Percentiles rank a stretch among this genome's conserved stretches.
Conservation (phyloP, 2,329 filamentous ascomycete species). For the Sphaceloma murrayae region DNA sequence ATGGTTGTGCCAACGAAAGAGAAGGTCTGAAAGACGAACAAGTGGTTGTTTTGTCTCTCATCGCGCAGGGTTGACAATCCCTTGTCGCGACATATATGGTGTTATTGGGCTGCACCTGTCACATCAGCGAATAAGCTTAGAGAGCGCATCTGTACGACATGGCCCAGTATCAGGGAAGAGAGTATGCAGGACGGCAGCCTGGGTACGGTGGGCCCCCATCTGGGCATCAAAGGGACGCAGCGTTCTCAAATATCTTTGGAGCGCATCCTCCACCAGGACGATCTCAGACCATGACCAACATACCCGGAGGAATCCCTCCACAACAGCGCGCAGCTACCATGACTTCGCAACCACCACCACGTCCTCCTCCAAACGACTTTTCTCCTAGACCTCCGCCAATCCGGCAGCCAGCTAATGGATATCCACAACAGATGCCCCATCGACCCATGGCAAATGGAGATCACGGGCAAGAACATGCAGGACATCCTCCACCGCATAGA, state of each 20-base stretch:
- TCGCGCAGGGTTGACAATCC: constrained; percentile 1
- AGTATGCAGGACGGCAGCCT: constrained; percentile 42
- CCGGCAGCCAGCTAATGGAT: constrained; percentile 37
- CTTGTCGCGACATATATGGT: constrained; percentile 12
- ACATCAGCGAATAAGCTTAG: neutral
- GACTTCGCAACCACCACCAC: constrained; percentile 29
- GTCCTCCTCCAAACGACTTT: constrained; percentile 32
- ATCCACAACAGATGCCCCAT: constrained; percentile 23
- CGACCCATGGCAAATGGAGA: constrained; percentile 32
- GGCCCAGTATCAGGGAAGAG: constrained; percentile 56
- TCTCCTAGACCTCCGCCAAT: constrained; percentile 59
- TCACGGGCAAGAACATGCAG: constrained; percentile 25
- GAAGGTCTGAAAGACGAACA: constrained; percentile 12
- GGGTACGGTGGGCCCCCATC: constrained; percentile 46
- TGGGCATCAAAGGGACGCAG: constrained; percentile 72
- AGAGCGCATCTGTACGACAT: constrained; percentile 30
- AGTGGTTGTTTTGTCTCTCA: constrained; percentile 3
- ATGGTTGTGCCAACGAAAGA: constrained; percentile 5
- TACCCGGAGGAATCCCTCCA: constrained; percentile 49
- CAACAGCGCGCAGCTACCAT: constrained; percentile 63
- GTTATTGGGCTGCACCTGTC: neutral
- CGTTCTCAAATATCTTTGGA: constrained; percentile 94
- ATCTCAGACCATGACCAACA: constrained; percentile 78
- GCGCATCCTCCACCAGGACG: constrained; percentile 74
- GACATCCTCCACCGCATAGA: constrained; percentile 24